These are phyloP conservation scores for Sugiyamaella castrensis DNA, from an alignment of 1,139 yeast species.

Conservation along the genomic window DNA sequence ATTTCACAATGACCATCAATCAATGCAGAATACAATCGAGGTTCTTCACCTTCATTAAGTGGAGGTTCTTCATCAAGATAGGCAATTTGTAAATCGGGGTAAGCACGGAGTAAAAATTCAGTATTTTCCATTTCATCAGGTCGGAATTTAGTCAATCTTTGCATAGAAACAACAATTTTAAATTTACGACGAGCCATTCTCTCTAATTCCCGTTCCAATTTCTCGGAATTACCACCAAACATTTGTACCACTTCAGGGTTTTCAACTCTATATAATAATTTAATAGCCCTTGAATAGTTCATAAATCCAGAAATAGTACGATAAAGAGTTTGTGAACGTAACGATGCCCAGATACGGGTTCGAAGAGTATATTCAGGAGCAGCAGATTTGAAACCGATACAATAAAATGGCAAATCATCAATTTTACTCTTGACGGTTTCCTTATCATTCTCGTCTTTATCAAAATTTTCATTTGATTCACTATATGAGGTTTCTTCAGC, in stretches of 20 bases:
- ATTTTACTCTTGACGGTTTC: constrained; percentile 82
- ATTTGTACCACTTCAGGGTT: constrained; percentile 98
- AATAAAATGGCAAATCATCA: constrained; percentile 96
- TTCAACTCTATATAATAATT: constrained; percentile 95
- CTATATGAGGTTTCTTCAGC: constrained; percentile 69
- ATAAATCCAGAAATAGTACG: constrained; percentile 99
- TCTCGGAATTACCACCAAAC: constrained; percentile 97
- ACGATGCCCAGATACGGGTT: constrained; percentile 98
- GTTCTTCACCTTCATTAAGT: constrained; percentile 92
- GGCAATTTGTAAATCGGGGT: constrained; percentile 97
- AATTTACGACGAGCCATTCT: constrained; percentile 99
- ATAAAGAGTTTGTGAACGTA: constrained; percentile 95
- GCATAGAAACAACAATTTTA: constrained; percentile 97
- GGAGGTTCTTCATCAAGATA: constrained; percentile 93
- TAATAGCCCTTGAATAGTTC: constrained; percentile 98
- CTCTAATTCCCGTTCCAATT: constrained; percentile 91
- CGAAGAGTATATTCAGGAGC: constrained; percentile 98
- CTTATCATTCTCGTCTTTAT: constrained; percentile 48
- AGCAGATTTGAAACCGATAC: constrained; percentile 98
- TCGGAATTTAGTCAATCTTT: constrained; percentile 93
- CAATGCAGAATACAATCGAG: constrained; percentile 92
- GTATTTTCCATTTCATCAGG: constrained; percentile 98
- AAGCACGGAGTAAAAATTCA: constrained; percentile 95
- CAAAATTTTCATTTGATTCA: constrained; percentile 40
- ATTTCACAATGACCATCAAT: constrained; percentile 99